Base-by-base conservation (phyloP, 1,284 basidiomycete genomes). In the Flammula alnicola region DNA sequence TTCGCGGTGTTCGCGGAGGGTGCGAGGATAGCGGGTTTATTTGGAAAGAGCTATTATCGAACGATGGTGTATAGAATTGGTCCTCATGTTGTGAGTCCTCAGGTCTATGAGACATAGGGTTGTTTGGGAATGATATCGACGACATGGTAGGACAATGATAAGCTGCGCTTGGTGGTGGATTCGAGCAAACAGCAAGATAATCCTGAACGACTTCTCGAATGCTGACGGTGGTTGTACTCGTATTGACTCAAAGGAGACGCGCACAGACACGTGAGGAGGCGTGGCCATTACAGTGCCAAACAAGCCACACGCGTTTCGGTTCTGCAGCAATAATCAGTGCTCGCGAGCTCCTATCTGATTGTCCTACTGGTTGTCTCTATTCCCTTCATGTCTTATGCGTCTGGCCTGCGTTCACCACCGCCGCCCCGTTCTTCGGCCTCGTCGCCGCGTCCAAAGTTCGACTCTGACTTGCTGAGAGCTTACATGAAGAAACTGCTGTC, bases 401-500 rank as follows among this genome's bases (percentile, higher is more conserved):
- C 76, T 32, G 78, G 75, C 27, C 62, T 82, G 56, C 76, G 77
- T 57, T 82, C 80, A 14, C 59, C 70, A 31, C 69, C 75, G 31
- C 70, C 73, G 17, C 75, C 77, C 22, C 79, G 80, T 52, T 83
- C 83, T 3, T 68, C 75, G 40, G 79, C 80, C 36, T 66, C 80
- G 5, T 81, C 81, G 1, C 80, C 82, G 22, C 73, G 79, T 43
- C 81, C 80, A 43, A 76, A 76, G 54, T 92, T 91, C 65, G 88
- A 92, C 63, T 67, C 80, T 1, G 88, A 89, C 44, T 70, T 83
- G 31, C 76, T 91, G 47, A 84, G 81, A 55, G 74, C 80, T 20
- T 92, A 92, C 69, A 86, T 89, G 69, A 91, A 88, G 76, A 86
- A 86, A 63, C 78, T 91, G 43, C 72, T 91, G 44, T 76, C 82